These are phyloP conservation scores for Colletotrichum tofieldiae DNA, from an alignment of 2,329 filamentous ascomycete species.

Conservation along the genomic window DNA sequence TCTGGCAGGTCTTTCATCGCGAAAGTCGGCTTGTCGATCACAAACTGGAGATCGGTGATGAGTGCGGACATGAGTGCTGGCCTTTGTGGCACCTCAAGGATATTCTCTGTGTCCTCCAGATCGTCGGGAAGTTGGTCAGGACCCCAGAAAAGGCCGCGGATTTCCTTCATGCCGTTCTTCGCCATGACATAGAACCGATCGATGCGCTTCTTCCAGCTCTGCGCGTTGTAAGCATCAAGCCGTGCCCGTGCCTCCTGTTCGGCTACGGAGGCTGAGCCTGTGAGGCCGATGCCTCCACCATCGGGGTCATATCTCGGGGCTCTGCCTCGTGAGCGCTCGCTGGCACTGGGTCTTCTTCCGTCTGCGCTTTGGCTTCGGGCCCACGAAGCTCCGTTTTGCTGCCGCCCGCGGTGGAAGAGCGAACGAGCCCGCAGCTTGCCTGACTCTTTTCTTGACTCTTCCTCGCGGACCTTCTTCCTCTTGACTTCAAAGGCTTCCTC, in stretches of 20 bases:
- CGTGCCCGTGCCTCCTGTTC: slow-evolving; percentile 83
- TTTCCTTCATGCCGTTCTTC: slow-evolving; percentile 81
- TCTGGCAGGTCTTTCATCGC: slow-evolving; percentile 84
- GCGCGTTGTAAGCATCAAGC: slow-evolving; percentile 85
- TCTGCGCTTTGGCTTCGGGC: slow-evolving; percentile 73
- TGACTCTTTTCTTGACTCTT: slow-evolving; percentile 71
- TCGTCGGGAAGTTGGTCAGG: slow-evolving; percentile 86
- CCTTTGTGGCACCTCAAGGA: slow-evolving; percentile 87
- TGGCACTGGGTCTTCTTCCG: slow-evolving; percentile 53
- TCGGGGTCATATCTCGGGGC: slow-evolving; percentile 85
- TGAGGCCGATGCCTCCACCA: slow-evolving; percentile 77
- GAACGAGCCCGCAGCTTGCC: slow-evolving; percentile 71
- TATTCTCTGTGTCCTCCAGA: slow-evolving; percentile 84
- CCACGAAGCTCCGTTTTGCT: slow-evolving; percentile 56
- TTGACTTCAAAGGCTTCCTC: slow-evolving; percentile 94
- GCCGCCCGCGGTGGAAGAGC: slow-evolving; percentile 53
- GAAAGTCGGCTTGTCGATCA: slow-evolving; percentile 94
- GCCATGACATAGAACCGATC: slow-evolving; percentile 81
- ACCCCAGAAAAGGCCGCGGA: slow-evolving; percentile 86
- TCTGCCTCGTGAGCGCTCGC: slow-evolving; percentile 57
- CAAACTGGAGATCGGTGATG: slow-evolving; percentile 87
- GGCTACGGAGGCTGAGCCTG: slow-evolving; percentile 79
- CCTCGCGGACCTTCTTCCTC: slow-evolving; percentile 84
- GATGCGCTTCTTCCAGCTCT: slow-evolving; percentile 94
- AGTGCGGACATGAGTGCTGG: slow-evolving; percentile 86